Base-by-base conservation (phyloP, 2,329 filamentous ascomycete species). In the Verticillium longisporum region DNA sequence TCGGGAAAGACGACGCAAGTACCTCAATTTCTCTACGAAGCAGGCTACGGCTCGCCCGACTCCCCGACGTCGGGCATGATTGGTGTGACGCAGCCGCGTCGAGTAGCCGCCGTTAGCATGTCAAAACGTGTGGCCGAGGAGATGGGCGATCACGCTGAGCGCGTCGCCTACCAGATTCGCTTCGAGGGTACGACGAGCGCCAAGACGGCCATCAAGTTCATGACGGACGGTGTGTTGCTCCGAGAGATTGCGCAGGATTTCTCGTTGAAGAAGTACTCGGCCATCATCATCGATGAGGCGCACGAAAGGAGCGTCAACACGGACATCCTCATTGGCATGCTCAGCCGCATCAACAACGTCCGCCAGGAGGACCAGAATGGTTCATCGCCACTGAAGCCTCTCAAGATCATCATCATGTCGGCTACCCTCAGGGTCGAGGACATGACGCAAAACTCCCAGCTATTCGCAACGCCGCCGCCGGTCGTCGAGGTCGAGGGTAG, bases 381-480 rank as follows among this genome's bases (percentile, higher is more conserved):
- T 72, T 85, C 95, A 63, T 78, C 88, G 0, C 60, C 57, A 3
- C 77, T 90, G 33, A 88, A 87, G 65, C 92, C 93, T 0, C 76
- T 99, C 59, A 99, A 98, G 75, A 82, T 99, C 9, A 86, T 99
- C 62, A 96, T 99, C 75, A 99, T 99, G 96, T 98, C 94, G 62
- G 95, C 95, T 54, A 99, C 95, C 2, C 80, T 99, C 37, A 84
- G 92, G 62, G 91, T 98, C 55, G 90, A 92, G 13, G 94, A 98
- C 70, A 90, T 99, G 67, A 92, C 91, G 0, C 85, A 92, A 70
- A 98, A 99, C 69, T 78, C 85, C 9, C 87, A 83, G 15, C 80
- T 99, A 0, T 99, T 99, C 74, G 79, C 87, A 4, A 81, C 79
- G 0, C 83, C 90, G 2, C 95, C 95, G 0, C 94, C 93, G 0